A percentile compares a stretch with the other conserved stretches of the same genome.
Evolutionary conservation across 2,329 filamentous ascomycete species (phyloP).

Genomic region (Aspergillus cejpii): DNA sequence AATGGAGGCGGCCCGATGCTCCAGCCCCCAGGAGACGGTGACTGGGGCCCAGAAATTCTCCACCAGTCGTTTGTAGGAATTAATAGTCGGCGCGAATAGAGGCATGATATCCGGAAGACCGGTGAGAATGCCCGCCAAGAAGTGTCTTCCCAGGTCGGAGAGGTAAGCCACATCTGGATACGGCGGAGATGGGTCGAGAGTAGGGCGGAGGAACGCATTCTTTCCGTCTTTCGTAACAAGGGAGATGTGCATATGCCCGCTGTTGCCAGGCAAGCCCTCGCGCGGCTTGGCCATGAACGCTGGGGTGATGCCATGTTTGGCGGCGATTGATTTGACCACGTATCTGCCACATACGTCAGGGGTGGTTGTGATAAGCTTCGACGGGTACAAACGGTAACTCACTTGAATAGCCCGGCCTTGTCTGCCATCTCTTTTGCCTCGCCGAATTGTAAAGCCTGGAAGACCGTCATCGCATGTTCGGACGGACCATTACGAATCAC

Average conservation of each 20-base stretch:
- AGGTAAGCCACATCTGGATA: constrained; percentile 72
- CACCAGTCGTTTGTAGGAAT: constrained; percentile 95
- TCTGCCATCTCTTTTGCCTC: constrained; percentile 88
- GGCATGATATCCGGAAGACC: constrained; percentile 95
- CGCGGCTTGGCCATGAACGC: constrained; percentile 99
- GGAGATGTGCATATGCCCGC: constrained; percentile 91
- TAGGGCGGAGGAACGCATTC: constrained; percentile 74
- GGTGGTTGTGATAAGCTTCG: constrained; percentile 6
- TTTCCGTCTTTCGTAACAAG: constrained; percentile 71
- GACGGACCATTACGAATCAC: constrained; percentile 17
- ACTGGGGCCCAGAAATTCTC: constrained; percentile 99
- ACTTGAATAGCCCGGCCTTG: constrained; percentile 86
- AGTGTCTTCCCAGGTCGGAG: constrained; percentile 84
- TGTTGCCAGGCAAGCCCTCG: constrained; percentile 85
- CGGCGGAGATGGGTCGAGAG: constrained; percentile 61
- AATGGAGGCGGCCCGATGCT: constrained; percentile 88
- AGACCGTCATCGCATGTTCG: constrained; percentile 15
- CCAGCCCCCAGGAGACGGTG: constrained; percentile 92
- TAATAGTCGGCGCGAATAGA: constrained; percentile 84
- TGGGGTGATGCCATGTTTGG: constrained; percentile 82
- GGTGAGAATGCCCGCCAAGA: constrained; percentile 81
- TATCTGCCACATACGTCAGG: constrained; percentile 46
- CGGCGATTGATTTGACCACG: constrained; percentile 80
- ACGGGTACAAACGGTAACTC: constrained; percentile 17
- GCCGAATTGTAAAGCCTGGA: constrained; percentile 71